These are phyloP conservation scores for Vaccinium macrocarpon DNA, from an alignment of 148 eudicot genomes.

Conservation along the genomic window DNA sequence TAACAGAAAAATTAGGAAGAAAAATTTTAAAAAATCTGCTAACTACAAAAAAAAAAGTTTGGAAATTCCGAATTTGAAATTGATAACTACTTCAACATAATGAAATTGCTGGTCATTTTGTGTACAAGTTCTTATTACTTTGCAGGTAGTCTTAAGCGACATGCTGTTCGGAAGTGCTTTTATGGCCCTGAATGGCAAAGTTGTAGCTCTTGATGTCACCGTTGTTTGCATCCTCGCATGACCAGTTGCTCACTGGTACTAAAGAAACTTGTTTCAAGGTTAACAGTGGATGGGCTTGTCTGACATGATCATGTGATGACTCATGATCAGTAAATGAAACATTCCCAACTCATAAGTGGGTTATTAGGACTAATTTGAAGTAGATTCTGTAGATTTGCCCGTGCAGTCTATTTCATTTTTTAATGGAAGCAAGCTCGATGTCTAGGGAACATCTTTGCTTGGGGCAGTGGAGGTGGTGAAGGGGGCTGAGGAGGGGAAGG, in stretches of 20 bases:
- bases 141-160: neutral
- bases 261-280: neutral
- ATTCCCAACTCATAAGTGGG: neutral
- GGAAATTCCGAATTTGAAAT: neutral
- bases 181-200: neutral
- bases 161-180: neutral
- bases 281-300: neutral
- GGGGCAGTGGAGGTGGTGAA: neutral
- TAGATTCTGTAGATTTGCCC: neutral
- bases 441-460: neutral
- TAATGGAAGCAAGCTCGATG: constrained; percentile 1
- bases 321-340: neutral
- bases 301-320: neutral
- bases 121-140: neutral
- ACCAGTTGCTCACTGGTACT: neutral
- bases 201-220: neutral
- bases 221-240: neutral
- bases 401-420: neutral
- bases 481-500: too few relatives aligned
- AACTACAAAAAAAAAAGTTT: neutral
- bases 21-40: neutral
- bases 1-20: neutral
- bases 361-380: neutral
- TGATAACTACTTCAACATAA: neutral
- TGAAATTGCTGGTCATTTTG: neutral